These are phyloP conservation scores for Dendrobium nobile DNA, from an alignment of 106 monocot genomes.

Conservation along the genomic window DNA sequence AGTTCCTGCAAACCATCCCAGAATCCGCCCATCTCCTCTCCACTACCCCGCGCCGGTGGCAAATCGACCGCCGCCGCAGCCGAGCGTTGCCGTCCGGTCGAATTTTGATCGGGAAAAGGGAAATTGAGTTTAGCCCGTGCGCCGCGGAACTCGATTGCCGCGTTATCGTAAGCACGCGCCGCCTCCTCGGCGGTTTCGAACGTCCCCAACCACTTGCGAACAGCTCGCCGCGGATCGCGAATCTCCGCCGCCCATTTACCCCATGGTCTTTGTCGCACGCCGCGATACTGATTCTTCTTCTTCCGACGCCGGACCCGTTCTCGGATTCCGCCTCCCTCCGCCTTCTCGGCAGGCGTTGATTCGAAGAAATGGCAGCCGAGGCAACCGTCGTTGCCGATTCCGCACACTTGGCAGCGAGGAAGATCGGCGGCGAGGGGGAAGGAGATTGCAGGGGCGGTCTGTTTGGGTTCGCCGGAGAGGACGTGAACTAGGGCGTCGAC, in stretches of 20 bases:
- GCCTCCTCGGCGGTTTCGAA: slow-evolving; percentile 92
- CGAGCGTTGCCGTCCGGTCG: background rate
- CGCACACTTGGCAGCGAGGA: background rate
- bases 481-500: background rate
- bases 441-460: background rate
- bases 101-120: slow-evolving; percentile 10
- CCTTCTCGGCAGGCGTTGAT: too few species aligned
- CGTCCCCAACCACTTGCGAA: slow-evolving; percentile 52
- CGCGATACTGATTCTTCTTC: slow-evolving; percentile 1
- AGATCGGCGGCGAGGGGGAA: background rate
- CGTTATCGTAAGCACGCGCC: slow-evolving; percentile 22
- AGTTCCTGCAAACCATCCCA: slow-evolving; percentile 8
- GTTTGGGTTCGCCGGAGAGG: background rate
- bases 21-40: slow-evolving; percentile 4
- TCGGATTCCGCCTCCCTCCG: background rate
- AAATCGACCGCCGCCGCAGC: background rate
- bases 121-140: slow-evolving; percentile 41
- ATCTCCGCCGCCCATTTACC: slow-evolving; percentile 10
- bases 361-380: background rate
- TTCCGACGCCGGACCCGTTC: background rate
- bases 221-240: slow-evolving; percentile 8
- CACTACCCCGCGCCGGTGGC: background rate
- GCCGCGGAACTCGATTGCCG: slow-evolving; percentile 32
- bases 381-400: too few species aligned
- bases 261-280: slow-evolving; percentile 6